phyloP scores from a whole-genome alignment of 108 stramenopile genomes.

The Pseudonitzschia multistriata region DNA sequence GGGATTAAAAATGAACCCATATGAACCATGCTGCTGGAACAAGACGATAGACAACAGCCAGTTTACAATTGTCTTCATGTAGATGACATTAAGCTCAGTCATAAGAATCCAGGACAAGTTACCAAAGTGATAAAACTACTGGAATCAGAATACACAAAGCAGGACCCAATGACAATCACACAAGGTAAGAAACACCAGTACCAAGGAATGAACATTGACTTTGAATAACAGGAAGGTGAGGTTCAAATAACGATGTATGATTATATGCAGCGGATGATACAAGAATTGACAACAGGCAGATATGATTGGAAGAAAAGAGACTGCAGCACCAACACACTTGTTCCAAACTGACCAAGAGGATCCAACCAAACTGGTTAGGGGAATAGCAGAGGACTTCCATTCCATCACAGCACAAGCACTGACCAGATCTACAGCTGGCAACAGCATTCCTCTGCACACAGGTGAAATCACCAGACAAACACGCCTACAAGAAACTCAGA shows the following conservation, averaged over 20 bases:
- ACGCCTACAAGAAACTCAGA: too few relatives aligned
- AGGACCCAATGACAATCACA: too few relatives aligned
- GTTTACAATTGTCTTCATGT: constrained; percentile 47
- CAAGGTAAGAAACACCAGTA: too few relatives aligned
- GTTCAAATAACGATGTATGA: constrained; percentile 32
- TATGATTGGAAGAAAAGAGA: neutral
- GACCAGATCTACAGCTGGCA: constrained; percentile 41
- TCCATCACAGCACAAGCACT: constrained; percentile 33
- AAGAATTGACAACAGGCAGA: constrained; percentile 30
- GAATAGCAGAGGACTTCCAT: constrained; percentile 25
- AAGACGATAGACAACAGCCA: constrained; percentile 29
- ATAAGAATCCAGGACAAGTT: too few relatives aligned
- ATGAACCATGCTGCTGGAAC: constrained; percentile 57
- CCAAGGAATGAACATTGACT: constrained; percentile 49
- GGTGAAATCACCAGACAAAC: too few relatives aligned
- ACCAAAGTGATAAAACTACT: too few relatives aligned
- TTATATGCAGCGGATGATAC: constrained; percentile 26
- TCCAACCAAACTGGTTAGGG: neutral
- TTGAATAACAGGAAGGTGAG: constrained; percentile 9
- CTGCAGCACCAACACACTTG: constrained; percentile 29
- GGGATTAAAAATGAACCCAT: constrained; percentile 57
- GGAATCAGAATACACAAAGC: too few relatives aligned
- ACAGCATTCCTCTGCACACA: too few relatives aligned
- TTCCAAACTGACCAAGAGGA: constrained; percentile 23
- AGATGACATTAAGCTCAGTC: constrained; percentile 28